These are phyloP conservation scores for Lunularia cruciata DNA, from an alignment of 225 moss, liverwort and hornwort species.

Conservation along the genomic window DNA sequence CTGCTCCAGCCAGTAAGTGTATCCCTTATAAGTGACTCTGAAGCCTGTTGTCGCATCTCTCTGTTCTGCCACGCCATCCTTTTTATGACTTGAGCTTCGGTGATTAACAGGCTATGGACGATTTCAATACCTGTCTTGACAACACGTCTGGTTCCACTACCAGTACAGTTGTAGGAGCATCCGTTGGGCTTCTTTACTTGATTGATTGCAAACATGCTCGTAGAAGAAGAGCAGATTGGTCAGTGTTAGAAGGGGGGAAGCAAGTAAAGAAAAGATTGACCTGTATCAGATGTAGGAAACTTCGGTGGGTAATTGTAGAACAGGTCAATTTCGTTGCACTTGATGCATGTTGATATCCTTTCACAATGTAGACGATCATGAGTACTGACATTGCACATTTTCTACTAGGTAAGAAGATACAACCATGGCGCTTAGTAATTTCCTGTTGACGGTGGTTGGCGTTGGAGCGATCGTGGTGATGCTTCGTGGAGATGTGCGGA, in stretches of 20 bases:
- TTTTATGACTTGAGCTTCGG: not conserved
- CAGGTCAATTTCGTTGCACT: too few species aligned
- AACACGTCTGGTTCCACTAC: constrained; percentile 60
- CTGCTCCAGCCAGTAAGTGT: too few species aligned
- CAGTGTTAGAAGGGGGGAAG: too few species aligned
- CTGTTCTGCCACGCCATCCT: not conserved
- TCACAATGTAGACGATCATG: too few species aligned
- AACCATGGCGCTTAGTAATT: constrained; percentile 75
- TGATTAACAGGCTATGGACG: constrained; percentile 60
- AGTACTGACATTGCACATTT: too few species aligned
- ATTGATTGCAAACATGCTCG: constrained; percentile 72
- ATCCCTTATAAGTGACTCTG: too few species aligned
- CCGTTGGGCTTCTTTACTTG: constrained; percentile 75
- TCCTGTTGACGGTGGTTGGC: constrained; percentile 71
- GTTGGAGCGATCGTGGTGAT: constrained; percentile 73
- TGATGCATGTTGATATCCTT: too few species aligned
- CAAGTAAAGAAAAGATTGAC: too few species aligned
- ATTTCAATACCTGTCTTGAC: constrained; percentile 72
- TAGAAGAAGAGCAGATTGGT: too few species aligned
- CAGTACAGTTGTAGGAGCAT: constrained; percentile 75
- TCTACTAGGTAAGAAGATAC: constrained; percentile 4
- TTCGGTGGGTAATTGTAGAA: too few species aligned
- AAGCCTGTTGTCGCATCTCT: too few species aligned
- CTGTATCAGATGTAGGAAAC: too few species aligned
- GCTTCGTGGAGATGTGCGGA: constrained; percentile 77